A percentile compares a stretch with the other conserved stretches of the same genome.
These are phyloP conservation scores for Blastobotrys raffinosifermentans DNA, from an alignment of 1,139 yeast species.

Conservation along the genomic window DNA sequence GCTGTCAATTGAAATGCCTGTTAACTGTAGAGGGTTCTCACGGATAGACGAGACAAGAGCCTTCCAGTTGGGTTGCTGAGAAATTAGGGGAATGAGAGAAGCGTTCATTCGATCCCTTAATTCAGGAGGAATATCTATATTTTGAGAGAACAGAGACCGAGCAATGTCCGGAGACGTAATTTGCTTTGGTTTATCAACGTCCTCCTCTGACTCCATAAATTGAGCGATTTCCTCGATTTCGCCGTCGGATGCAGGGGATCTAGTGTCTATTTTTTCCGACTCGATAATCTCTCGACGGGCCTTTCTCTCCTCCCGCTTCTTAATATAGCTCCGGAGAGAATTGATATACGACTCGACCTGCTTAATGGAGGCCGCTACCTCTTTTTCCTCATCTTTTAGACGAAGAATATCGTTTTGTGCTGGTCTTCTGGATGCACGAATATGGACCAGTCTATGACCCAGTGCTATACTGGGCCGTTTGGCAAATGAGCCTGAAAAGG, in stretches of 20 bases:
- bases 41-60: constrained; percentile 18
- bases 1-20: constrained; percentile 20
- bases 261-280: constrained; percentile 8
- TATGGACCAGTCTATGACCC: too few relatives aligned
- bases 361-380: constrained; percentile 18
- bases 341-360: constrained; percentile 24
- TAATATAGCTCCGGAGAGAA: constrained; percentile 19
- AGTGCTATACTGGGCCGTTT: too few relatives aligned
- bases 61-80: constrained; percentile 22
- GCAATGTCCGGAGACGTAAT: constrained; percentile 5
- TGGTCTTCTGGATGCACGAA: too few relatives aligned
- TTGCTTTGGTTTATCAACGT: too few relatives aligned
- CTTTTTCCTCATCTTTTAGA: too few relatives aligned
- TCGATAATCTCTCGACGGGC: constrained; percentile 12
- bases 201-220: constrained; percentile 11
- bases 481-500: too few relatives aligned
- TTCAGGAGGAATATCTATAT: constrained; percentile 13
- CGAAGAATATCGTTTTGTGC: too few relatives aligned
- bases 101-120: constrained; percentile 19
- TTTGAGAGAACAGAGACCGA: constrained; percentile 6
- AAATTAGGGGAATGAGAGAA: constrained; percentile 13
- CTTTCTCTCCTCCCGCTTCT: constrained; percentile 18
- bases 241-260: constrained; percentile 13
- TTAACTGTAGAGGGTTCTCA: constrained; percentile 16
- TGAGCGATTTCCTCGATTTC: constrained; percentile 21